phyloP scores from a whole-genome alignment of 371 early-diverging fungal genomes.

The Mucor plumbeus region DNA sequence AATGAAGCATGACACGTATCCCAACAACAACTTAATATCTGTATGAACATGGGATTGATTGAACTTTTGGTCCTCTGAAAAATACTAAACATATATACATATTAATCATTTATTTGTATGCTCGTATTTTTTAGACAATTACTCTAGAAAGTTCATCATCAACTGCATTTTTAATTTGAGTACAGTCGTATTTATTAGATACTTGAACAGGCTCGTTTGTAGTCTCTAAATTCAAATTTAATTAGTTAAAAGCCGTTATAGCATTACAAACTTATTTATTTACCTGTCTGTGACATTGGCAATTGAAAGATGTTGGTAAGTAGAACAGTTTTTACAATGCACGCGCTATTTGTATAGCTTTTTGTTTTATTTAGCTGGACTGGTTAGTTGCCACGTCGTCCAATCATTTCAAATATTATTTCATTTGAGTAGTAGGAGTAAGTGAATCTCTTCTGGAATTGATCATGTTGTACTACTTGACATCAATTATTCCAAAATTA shows the following conservation, averaged over 20 bases:
- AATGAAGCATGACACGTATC: slow-evolving; percentile 46
- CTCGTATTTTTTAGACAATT: slow-evolving; percentile 10
- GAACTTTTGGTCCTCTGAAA: slow-evolving; percentile 28
- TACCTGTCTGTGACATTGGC: slow-evolving; percentile 10
- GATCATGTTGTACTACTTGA: too few relatives aligned
- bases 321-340: not conserved
- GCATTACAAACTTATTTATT: not conserved
- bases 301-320: not conserved
- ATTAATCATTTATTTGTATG: not conserved
- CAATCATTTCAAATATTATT: not conserved
- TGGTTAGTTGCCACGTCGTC: slow-evolving; percentile 9
- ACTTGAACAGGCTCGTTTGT: slow-evolving; percentile 35
- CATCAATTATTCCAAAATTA: too few relatives aligned
- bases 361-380: not conserved
- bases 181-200: slow-evolving; percentile 42
- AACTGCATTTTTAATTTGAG: slow-evolving; percentile 46
- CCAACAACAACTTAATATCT: slow-evolving; percentile 46
- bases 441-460: too few relatives aligned
- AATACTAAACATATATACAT: slow-evolving; percentile 20
- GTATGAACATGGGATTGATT: slow-evolving; percentile 42
- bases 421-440: too few relatives aligned
- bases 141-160: slow-evolving; percentile 52
- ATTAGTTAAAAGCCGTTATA: too few relatives aligned
- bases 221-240: not conserved
- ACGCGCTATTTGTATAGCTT: not conserved